Evolutionary conservation across 306 rosid genomes (phyloP).

Genomic region (Boehmeria nivea): DNA sequence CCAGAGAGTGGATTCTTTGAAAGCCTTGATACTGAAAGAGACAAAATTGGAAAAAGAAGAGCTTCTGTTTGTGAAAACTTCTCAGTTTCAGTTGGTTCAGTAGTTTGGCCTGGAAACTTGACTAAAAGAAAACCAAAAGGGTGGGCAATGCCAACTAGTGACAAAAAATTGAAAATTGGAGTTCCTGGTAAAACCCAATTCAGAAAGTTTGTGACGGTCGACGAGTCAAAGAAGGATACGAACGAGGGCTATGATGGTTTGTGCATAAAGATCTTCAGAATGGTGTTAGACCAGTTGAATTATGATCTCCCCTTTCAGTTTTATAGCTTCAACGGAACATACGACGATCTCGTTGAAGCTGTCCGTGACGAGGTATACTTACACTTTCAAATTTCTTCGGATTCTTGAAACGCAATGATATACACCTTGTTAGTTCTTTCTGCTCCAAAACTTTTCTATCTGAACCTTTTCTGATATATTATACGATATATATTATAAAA

Average conservation of each 20-base stretch:
- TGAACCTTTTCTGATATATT: neutral
- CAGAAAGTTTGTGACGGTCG: conserved; percentile 52
- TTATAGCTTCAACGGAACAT: conserved; percentile 27
- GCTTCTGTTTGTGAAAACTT: conserved; percentile 9
- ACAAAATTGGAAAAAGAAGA: neutral
- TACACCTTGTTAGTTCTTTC: neutral
- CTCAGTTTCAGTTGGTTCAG: conserved; percentile 23
- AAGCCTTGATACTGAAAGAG: neutral
- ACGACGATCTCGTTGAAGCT: conserved; percentile 38
- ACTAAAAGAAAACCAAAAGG: conserved; percentile 37
- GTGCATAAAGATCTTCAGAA: conserved; percentile 42
- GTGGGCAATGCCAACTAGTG: conserved; percentile 50
- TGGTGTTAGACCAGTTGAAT: conserved; percentile 22
- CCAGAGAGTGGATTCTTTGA: conserved; percentile 28
- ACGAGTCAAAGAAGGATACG: conserved; percentile 13
- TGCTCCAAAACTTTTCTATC: neutral
- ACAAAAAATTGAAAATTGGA: conserved; percentile 47
- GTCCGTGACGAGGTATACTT: conserved; percentile 48
- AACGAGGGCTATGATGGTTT: conserved; percentile 37
- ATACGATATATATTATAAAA: too few species aligned
- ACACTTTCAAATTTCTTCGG: neutral
- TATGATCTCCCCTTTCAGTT: conserved; percentile 44
- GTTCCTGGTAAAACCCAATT: conserved; percentile 58
- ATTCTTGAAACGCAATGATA: neutral
- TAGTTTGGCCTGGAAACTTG: conserved; percentile 64